phyloP scores from a whole-genome alignment of 1,139 yeast species.

The Pneumocystis carinii region DNA sequence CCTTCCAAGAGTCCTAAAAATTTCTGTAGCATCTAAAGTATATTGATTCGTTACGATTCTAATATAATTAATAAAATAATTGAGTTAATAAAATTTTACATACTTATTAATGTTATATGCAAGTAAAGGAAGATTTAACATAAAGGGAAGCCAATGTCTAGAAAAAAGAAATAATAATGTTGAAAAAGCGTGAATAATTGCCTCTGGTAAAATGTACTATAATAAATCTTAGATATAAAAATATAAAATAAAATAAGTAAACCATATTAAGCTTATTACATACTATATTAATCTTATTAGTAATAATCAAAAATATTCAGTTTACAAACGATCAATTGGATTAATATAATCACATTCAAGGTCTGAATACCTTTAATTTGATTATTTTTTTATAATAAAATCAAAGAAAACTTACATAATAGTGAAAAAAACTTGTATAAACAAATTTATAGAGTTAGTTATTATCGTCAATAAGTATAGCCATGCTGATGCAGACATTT shows the following conservation, averaged over 20 bases:
- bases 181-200: conserved; percentile 62
- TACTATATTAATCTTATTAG: neutral
- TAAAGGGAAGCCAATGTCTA: conserved; percentile 86
- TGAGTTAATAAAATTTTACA: neutral
- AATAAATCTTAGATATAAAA: neutral
- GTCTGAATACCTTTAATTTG: neutral
- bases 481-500: conserved; percentile 1
- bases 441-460: neutral
- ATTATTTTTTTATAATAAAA: neutral
- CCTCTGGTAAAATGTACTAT: conserved; percentile 61
- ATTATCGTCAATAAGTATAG: neutral
- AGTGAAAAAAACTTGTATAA: neutral
- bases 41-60: conserved; percentile 64
- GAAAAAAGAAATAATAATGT: conserved; percentile 61
- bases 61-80: conserved; percentile 23
- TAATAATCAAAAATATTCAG: neutral
- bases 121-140: conserved; percentile 71
- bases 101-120: conserved; percentile 68
- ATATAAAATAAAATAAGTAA: neutral
- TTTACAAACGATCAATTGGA: conserved; percentile 1
- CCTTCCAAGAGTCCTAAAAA: conserved; percentile 81
- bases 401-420: neutral
- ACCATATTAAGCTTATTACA: conserved; percentile 2
- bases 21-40: conserved; percentile 92
- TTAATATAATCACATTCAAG: conserved; percentile 2